Evolutionary conservation across 2,329 filamentous ascomycete genomes (phyloP), one percentile per base, ranked within the genome.

Genomic region (Colletotrichum tofieldiae): DNA sequence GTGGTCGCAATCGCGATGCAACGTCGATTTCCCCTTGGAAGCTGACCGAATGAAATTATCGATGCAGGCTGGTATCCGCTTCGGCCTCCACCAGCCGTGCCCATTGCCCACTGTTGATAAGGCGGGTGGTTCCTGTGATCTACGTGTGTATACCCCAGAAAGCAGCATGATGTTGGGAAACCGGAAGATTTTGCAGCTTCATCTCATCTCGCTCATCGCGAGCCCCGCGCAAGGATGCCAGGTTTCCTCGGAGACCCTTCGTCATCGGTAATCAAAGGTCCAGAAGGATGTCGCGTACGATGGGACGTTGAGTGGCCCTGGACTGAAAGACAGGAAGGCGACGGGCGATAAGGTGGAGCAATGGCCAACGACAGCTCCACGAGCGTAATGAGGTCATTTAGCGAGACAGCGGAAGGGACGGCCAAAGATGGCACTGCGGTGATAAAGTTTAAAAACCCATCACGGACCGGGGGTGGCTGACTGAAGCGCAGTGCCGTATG

Each of bases 311-410:
- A 43, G 23, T 29, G 7, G 26, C 7, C 7, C 49, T 32, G 7
- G 47, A 2, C 29, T 62, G 68, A 62, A 43, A 43, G 68, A 62
- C 51, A 51, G 63, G 43, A 47, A n/a, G 18, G 39, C 29, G 52
- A 49, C 6, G 49, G 37, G 26, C 16, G 41, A 23, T 29, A 41
- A 51, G 20, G 58, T 69, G 52, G 59, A 49, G 65, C 32, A 23
- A 29, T 39, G 41, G 35, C 39, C 23, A 39, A 39, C 37, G 45
- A 64, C 23, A 23, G 20, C 45, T 54, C 43, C 54, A 68, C 60
- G 65, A 72, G 47, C 26, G 65, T 72, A 72, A 72, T 72, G 69
- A 72, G 69, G 65, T 72, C 65, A 65, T 65, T 72, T 65, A 41
- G 54, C 59, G 47, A 64, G 29, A 52, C 35, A 49, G 41, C 69